Conservation (phyloP, 2,329 filamentous ascomycete species). For the Fusarium sp. region DNA sequence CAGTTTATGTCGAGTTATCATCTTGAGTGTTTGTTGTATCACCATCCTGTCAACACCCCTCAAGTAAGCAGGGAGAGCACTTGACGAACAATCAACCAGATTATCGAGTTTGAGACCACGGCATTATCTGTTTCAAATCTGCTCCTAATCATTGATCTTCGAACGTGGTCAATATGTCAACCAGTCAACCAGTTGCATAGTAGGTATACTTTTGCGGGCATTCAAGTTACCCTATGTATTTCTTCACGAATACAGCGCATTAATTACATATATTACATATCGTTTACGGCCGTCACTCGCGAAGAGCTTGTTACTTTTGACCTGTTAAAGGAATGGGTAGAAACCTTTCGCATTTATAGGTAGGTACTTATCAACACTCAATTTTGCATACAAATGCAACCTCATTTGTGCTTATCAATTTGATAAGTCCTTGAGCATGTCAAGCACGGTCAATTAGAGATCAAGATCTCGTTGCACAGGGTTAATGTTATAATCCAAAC, state of each 20-base stretch:
- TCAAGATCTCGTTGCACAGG: neutral
- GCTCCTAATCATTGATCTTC: neutral
- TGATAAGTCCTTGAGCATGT: neutral
- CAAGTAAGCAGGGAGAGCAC: neutral
- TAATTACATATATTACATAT: no score
- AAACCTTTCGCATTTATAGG: neutral
- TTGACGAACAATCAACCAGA: neutral
- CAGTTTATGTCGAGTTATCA: neutral
- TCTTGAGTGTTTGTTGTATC: neutral
- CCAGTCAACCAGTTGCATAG: neutral
- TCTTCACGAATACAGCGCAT: neutral
- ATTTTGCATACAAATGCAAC: neutral
- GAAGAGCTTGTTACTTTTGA: neutral
- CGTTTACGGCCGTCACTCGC: no score
- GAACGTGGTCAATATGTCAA: neutral
- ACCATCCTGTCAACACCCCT: neutral
- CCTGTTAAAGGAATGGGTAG: no score
- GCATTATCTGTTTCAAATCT: neutral
- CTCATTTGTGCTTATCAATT: no score
- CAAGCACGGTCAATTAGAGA: no score
- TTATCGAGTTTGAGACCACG: neutral
- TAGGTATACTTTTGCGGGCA: neutral
- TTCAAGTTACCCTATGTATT: neutral
- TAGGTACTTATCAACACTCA: neutral
- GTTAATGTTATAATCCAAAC: no score